Evolutionary conservation across 176 grass and related monocot genomes (phyloP), one percentile per base, ranked within the genome.

Genomic region (Bromus sterilis): DNA sequence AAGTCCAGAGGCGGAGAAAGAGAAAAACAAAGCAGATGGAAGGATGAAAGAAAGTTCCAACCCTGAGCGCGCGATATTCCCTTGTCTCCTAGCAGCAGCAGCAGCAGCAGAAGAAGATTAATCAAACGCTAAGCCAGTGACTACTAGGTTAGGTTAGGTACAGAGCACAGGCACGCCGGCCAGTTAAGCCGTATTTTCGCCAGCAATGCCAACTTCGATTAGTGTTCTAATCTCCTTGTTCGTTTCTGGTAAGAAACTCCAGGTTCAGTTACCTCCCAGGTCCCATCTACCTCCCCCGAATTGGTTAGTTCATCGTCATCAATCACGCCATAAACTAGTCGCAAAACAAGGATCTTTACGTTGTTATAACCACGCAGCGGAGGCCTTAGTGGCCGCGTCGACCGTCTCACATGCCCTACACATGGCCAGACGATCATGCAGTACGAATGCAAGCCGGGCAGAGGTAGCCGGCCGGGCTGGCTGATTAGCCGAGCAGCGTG

Each of bases 31-130:
- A 11, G 7, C 2, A 9, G 11, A 30, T 6, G 31, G 49, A 70
- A 64, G 72, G 43, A 71, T 66, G 42, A 73, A 11, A 59, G 83
- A 86, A 82, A 66, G 58, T 67, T 89, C 78, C 78, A 80, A 73
- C 35, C 2, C 65, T 6, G 78, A 9, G 39, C 30, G 3, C 73
- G 11, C 15, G 10, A 48, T 78, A 66, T 82, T 83, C 74, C 20
- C 74, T 71, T 82, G 74, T 90, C 66, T 34, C 30, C n/a, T 74
- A 66, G 36, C 40, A 32, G 24, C 12, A 0, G n/a, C n/a, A n/a
- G n/a, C n/a, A n/a, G n/a, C n/a, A n/a, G n/a, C n/a, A n/a, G n/a
- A n/a, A n/a, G n/a, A n/a, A n/a, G n/a, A n/a, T n/a, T n/a, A n/a
- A n/a, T n/a, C n/a, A n/a, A 32, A 42, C 56, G 28, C 31, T 36